These are phyloP conservation scores for Yamadazyma takamatsuzukensis DNA, from an alignment of 805 yeast species.

Conservation along the genomic window DNA sequence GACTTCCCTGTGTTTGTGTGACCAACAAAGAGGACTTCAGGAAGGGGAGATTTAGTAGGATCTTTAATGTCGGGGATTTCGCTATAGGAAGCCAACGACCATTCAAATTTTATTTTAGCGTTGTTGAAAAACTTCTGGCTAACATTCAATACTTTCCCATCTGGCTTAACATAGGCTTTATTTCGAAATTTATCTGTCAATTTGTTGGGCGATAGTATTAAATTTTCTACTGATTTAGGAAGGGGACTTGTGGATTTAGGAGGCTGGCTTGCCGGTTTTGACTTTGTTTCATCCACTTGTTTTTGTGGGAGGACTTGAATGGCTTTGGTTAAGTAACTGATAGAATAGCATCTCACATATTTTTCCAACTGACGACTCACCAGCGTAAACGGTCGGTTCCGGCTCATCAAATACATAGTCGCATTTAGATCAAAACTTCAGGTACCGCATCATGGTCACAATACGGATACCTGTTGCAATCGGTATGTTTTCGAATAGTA, in stretches of 20 bases:
- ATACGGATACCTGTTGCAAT: constrained; percentile 18
- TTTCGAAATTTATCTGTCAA: constrained; percentile 19
- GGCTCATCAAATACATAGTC: no score
- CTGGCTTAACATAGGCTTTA: constrained; percentile 9
- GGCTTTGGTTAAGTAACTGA: no score
- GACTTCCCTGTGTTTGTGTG: constrained; percentile 88
- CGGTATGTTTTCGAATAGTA: constrained; percentile 18
- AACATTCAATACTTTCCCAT: constrained; percentile 10
- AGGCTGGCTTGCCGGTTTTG: neutral
- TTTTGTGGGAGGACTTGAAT: constrained; percentile 1
- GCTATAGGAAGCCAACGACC: constrained; percentile 52
- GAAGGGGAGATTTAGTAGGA: constrained; percentile 30
- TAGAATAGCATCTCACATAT: no score
- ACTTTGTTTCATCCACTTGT: neutral
- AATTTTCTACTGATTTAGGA: constrained; percentile 4
- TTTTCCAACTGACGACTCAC: no score
- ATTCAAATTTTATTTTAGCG: constrained; percentile 48
- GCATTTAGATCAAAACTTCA: no score
- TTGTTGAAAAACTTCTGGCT: constrained; percentile 40
- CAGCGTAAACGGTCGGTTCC: no score
- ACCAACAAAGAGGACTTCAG: constrained; percentile 77
- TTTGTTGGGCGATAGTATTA: constrained; percentile 20
- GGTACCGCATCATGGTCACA: constrained; percentile 10
- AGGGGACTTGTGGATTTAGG: neutral
- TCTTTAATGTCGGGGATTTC: constrained; percentile 57